Base-by-base conservation (phyloP, 352 stramenopile genomes). In the Pythium scleroteichum region DNA sequence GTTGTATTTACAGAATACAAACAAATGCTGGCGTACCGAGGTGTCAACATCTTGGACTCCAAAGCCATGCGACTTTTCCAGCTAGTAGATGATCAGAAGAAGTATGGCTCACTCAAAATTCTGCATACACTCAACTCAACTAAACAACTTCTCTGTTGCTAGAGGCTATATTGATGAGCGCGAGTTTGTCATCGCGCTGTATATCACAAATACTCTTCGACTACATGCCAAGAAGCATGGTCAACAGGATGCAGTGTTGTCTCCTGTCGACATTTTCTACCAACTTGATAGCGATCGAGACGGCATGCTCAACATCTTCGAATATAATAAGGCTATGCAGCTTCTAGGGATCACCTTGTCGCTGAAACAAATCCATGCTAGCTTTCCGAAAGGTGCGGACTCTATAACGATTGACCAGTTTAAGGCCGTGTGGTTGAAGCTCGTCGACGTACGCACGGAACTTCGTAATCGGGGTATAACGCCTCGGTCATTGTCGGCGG, bases 171-270 rank as follows among this genome's bases (percentile, higher is more conserved):
- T 87, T 24, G 81, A 92, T 54, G 79, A 89, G 56, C 73, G 79
- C 2, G 80, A 90, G 51, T 92, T 92, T 59, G 77, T 92, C 13
- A 60, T 79, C 4, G 82, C 80, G 17, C 66, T 92, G 53, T 90
- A 92, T 51, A 79, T 92, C 45, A 87, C 82, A 23, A 89, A 90
- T 55, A 75, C 82, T 52, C 74, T 92, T 16, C 76, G 79, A 3
- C 10, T 19, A 3, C 56, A 56, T 8, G 33, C 56, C n/a, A 51
- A 24, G n/a, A 59, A 39, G n/a, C 59, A 67, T 47, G 29, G 5
- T 10, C 62, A 41, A 7, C 38, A 22, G 19, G 4, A n/a, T n/a
- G 27, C 3, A 20, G 50, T 60, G 14, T 49, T 90, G 4, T 87
- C 78, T 4, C 78, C 78, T 1, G 70, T 73, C 3, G 78, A 90